These are phyloP conservation scores for Rehmannia glutinosa DNA, from an alignment of 257 asterid genomes.

Conservation along the genomic window DNA sequence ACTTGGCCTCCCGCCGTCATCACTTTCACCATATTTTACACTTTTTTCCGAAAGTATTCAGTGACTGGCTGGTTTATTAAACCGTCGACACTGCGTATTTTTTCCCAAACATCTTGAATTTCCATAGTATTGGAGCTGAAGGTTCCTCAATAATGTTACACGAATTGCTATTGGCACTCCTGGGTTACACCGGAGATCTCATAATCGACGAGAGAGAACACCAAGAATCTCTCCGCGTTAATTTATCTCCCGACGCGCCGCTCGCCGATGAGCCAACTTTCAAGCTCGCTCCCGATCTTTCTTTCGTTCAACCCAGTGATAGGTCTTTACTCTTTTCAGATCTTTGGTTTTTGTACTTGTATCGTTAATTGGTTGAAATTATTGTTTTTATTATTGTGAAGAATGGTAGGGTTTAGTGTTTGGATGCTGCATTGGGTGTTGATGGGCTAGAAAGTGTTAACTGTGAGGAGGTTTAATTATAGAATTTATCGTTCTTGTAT, in stretches of 20 bases:
- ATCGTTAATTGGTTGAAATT: not conserved
- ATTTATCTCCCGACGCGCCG: slow-evolving; percentile 60
- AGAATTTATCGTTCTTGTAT: not conserved
- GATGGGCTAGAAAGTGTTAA: not conserved
- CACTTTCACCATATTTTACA: not conserved
- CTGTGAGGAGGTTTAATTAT: not conserved
- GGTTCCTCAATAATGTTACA: slow-evolving; percentile 55
- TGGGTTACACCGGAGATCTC: slow-evolving; percentile 98
- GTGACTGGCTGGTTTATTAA: not conserved
- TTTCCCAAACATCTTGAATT: not conserved
- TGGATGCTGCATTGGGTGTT: slow-evolving; percentile 10
- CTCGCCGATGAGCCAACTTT: slow-evolving; percentile 66
- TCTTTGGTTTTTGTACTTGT: not conserved
- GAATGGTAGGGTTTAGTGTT: not conserved
- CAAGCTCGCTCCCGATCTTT: slow-evolving; percentile 84
- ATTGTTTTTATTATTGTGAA: not conserved
- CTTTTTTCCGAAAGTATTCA: not conserved
- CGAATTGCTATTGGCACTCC: slow-evolving; percentile 76
- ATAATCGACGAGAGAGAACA: slow-evolving; percentile 77
- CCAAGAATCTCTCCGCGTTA: slow-evolving; percentile 38
- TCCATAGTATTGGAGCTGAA: not conserved
- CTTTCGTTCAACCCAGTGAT: slow-evolving; percentile 83
- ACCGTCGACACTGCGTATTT: slow-evolving; percentile 9
- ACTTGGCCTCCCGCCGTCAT: slow-evolving; percentile 30
- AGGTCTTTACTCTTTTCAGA: slow-evolving; percentile 36